Conservation (phyloP, 2,329 filamentous ascomycete genomes). For the Cordyceps cateniannulata region DNA sequence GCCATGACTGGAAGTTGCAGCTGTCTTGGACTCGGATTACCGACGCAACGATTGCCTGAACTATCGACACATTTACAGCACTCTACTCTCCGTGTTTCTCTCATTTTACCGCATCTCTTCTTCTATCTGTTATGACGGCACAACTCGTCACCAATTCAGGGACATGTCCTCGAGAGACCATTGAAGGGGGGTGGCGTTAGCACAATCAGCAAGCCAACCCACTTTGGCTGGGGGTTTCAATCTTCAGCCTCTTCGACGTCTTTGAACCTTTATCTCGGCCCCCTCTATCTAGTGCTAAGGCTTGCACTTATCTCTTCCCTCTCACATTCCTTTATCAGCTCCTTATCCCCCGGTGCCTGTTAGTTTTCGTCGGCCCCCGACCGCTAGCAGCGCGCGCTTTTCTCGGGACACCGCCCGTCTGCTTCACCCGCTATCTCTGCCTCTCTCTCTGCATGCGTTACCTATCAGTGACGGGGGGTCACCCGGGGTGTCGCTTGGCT, state of each 20-base stretch:
- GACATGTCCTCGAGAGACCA: neutral
- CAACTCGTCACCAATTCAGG: too few species aligned
- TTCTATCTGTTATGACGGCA: too few species aligned
- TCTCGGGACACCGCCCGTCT: conserved; percentile 7
- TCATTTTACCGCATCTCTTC: too few species aligned
- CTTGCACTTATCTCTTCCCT: neutral
- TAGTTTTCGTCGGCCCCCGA: conserved; percentile 9
- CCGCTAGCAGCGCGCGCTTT: neutral
- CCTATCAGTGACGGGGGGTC: neutral
- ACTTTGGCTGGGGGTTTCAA: neutral
- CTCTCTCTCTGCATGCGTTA: neutral
- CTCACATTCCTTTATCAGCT: neutral
- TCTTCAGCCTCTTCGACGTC: neutral
- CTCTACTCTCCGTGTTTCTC: too few species aligned
- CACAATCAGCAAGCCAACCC: conserved; percentile 8
- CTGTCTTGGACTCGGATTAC: too few species aligned
- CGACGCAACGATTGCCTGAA: too few species aligned
- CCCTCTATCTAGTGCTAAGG: neutral
- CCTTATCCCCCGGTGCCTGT: neutral
- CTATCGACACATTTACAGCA: too few species aligned
- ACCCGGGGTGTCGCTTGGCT: neutral
- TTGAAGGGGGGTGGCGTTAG: neutral
- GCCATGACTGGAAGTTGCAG: too few species aligned
- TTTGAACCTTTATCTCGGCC: neutral
- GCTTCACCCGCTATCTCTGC: neutral